These are phyloP conservation scores for Senna siamea DNA, from an alignment of 306 rosid species.

Conservation along the genomic window DNA sequence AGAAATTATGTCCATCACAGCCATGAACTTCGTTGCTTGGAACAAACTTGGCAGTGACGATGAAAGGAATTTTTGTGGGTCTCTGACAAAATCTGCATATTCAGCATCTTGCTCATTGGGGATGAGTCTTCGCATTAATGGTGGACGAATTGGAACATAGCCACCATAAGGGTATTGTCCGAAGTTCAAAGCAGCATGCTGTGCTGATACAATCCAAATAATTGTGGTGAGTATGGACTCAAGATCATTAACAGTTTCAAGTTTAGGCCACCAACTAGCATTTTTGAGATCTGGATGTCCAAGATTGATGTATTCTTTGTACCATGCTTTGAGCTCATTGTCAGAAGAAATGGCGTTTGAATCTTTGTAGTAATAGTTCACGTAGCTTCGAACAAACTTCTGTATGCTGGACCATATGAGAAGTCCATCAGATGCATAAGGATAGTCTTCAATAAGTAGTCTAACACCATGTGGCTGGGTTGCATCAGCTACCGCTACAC, in stretches of 20 bases:
- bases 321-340: conserved; percentile 52
- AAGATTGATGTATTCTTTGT: conserved; percentile 47
- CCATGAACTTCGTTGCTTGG: conserved; percentile 52
- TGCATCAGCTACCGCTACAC: conserved; percentile 43
- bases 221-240: conserved; percentile 44
- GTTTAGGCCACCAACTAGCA: conserved; percentile 57
- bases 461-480: conserved; percentile 43
- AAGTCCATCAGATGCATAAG: conserved; percentile 56
- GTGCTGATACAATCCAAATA: conserved; percentile 47
- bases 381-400: conserved; percentile 45
- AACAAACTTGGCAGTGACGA: conserved; percentile 49
- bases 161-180: conserved; percentile 47
- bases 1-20: conserved; percentile 47
- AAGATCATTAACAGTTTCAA: conserved; percentile 44
- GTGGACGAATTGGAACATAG: conserved; percentile 46
- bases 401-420: conserved; percentile 56
- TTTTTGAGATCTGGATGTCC: conserved; percentile 50
- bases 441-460: conserved; percentile 53
- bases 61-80: conserved; percentile 40
- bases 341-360: conserved; percentile 37
- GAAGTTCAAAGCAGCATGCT: conserved; percentile 56
- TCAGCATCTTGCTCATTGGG: conserved; percentile 43
- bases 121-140: conserved; percentile 44
- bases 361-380: conserved; percentile 46
- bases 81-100: conserved; percentile 34